Evolutionary conservation across 306 rosid species (phyloP), one percentile per base, ranked within the genome.

Genomic region (Rubus parviflorus): DNA sequence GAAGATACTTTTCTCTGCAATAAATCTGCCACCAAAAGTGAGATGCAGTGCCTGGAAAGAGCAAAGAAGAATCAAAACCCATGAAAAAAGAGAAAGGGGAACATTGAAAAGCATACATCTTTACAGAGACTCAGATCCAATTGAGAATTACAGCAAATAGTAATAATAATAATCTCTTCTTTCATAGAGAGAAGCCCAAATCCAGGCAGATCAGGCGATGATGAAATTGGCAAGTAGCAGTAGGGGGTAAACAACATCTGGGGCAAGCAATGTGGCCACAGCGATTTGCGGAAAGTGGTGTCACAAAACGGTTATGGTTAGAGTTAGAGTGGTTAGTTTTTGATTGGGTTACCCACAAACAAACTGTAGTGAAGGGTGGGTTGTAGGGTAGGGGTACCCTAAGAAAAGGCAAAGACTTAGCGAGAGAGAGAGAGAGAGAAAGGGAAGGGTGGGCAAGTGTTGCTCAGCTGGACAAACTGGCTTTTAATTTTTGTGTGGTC

Each of bases 121-220:
- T 91, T 86, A 82, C 86, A 89, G 86, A 85, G 87, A 76, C 86
- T 74, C 83, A 87, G 98, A 91, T 91, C 95, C 85, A 85, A 68
- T 65, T 49, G 62, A 43, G 71, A 79, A 80, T 35, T 30, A 30
- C 35, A 30, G 35, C 35, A 30, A 30, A 30, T 30, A 1, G 35
- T 30, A 30, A 30, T 30, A 30, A 1, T 30, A 30, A 30, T 30
- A 30, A 30, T 30, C 35, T 30, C 11, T 12, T 74, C 80, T 72
- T 35, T 85, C 83, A 77, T 77, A 69, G 75, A 78, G 81, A 42
- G 46, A 73, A 76, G 45, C 82, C 82, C 78, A 78, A 88, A 87
- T 79, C 84, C 85, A 85, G 83, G 84, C 81, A 87, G 93, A 88
- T 85, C 87, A 80, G 81, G 71, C 22, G n/a, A 49, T 63, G 53